Conservation (phyloP, 148 eudicot genomes). For the Oxyria digyna region DNA sequence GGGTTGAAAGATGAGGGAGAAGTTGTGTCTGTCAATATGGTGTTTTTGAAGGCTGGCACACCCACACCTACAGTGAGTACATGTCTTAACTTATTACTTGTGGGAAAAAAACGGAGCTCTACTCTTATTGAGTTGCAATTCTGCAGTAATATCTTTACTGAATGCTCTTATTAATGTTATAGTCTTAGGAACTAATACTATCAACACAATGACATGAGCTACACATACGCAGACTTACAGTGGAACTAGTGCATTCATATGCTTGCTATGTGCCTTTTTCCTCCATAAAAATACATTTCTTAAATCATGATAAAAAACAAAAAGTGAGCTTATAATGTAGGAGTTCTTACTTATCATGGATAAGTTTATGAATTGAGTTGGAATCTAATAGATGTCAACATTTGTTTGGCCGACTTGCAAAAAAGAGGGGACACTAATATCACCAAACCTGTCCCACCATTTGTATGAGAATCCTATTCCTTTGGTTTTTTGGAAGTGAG, state of each 20-base stretch:
- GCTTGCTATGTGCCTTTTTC: background rate
- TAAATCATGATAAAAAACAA: background rate
- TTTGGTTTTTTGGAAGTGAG: background rate
- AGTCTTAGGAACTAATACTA: background rate
- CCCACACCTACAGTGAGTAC: conserved; percentile 72
- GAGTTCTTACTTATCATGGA: background rate
- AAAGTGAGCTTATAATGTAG: background rate
- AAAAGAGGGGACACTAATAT: background rate
- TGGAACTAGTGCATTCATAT: background rate
- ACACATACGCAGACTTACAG: background rate
- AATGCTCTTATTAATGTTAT: background rate
- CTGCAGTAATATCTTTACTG: background rate
- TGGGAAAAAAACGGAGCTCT: background rate
- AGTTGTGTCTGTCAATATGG: conserved; percentile 87
- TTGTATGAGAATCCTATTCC: background rate
- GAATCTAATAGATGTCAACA: background rate
- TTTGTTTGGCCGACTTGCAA: background rate
- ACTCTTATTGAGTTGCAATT: background rate
- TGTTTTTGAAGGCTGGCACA: conserved; percentile 84
- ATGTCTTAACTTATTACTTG: background rate
- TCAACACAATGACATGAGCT: background rate
- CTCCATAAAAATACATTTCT: background rate
- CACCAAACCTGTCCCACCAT: background rate
- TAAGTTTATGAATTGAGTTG: background rate
- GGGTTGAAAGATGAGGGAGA: conserved; percentile 84